phyloP scores from a whole-genome alignment of 1,139 yeast genomes.

The Kluyveromyces sp. region DNA sequence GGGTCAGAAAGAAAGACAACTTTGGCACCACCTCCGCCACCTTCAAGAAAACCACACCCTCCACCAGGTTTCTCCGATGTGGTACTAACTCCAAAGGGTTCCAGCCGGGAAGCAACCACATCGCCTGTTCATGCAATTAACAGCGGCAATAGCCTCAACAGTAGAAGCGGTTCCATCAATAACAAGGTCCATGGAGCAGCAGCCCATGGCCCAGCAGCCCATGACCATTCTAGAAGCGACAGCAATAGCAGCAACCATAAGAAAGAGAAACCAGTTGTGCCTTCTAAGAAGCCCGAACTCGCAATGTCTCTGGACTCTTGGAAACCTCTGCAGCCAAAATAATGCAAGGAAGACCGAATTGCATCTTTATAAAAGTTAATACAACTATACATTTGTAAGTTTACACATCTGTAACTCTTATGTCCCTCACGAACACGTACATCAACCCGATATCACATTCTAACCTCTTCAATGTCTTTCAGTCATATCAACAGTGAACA shows the following conservation, averaged over 20 bases:
- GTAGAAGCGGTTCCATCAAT: too few species aligned
- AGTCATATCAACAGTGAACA: too few species aligned
- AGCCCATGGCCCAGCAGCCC: too few species aligned
- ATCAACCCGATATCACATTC: too few species aligned
- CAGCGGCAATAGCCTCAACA: too few species aligned
- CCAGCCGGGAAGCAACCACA: conserved; percentile 7
- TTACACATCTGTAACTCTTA: too few species aligned
- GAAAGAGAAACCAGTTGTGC: conserved; percentile 17
- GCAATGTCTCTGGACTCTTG: conserved; percentile 42
- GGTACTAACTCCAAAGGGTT: conserved; percentile 23
- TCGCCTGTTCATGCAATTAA: conserved; percentile 2
- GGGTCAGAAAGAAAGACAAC: conserved; percentile 5
- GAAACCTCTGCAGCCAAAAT: conserved; percentile 51
- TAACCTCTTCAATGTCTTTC: too few species aligned
- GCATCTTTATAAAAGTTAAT: too few species aligned
- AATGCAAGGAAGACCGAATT: conserved; percentile 1
- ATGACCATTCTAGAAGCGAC: too few species aligned
- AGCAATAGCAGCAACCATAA: not conserved
- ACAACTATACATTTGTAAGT: not conserved
- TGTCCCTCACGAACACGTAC: too few species aligned
- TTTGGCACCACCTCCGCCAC: conserved; percentile 20
- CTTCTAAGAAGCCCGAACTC: conserved; percentile 20
- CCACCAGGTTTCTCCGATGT: conserved; percentile 27
- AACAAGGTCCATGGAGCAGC: too few species aligned
- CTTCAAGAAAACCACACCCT: conserved; percentile 22